Conservation (phyloP, 805 yeast genomes). For the Saccharomyces eubayanus region DNA sequence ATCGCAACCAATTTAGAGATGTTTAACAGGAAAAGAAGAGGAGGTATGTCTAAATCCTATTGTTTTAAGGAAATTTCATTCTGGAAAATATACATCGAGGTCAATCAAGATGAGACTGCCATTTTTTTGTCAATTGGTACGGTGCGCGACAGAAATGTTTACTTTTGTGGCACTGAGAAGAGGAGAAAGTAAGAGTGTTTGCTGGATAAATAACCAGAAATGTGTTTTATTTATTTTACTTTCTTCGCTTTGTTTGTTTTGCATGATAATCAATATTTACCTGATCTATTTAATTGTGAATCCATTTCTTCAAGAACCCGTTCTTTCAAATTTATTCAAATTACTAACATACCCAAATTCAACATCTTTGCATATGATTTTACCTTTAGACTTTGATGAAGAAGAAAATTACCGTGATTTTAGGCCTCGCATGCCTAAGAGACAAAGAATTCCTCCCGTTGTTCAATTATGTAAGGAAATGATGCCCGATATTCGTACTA, state of each 20-base stretch:
- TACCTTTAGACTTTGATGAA: conserved; percentile 20
- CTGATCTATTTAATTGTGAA: neutral
- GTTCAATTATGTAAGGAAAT: conserved; percentile 40
- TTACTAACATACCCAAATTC: neutral
- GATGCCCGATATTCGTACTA: conserved; percentile 44
- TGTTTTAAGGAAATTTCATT: neutral
- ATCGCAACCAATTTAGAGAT: neutral
- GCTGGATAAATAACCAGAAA: neutral
- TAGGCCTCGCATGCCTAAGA: conserved; percentile 27
- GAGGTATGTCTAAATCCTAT: conserved; percentile 7
- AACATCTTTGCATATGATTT: conserved; percentile 9
- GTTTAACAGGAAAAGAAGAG: conserved; percentile 14
- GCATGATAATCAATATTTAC: neutral
- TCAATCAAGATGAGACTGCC: neutral
- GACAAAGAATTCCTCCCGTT: conserved; percentile 37
- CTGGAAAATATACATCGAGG: neutral
- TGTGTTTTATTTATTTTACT: neutral
- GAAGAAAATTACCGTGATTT: conserved; percentile 27
- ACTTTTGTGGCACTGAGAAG: neutral
- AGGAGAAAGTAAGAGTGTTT: neutral
- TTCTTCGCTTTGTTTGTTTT: neutral
- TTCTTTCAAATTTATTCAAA: neutral
- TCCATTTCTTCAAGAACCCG: neutral
- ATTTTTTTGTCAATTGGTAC: neutral
- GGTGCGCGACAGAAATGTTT: neutral